Evolutionary conservation across 2,329 filamentous ascomycete genomes (phyloP), one percentile per base, ranked within the genome.

Genomic region (Penicillium sp.): DNA sequence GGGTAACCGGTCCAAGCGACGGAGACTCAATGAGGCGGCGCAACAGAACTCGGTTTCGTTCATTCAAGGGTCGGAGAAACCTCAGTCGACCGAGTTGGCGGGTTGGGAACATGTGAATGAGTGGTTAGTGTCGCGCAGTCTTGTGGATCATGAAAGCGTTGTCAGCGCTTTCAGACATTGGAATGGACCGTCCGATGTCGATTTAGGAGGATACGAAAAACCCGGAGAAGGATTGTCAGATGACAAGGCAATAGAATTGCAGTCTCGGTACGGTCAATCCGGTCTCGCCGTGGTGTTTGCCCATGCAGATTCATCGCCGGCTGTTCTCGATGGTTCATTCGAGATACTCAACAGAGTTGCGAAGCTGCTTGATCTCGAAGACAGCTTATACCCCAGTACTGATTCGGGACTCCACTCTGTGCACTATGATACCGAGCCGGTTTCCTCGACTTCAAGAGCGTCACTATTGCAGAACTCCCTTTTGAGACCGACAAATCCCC

Each of bases 211-310:
- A 5, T 83, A 80, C 57, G 75, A 73, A 39, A 72, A 75, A 27
- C 70, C 70, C 2, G 69, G 72, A 13, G 65, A 67, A 14, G 74
- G 77, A 52, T 57, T 79, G 10, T 67, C 75, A 16, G 73, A 77
- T 9, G 76, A 81, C 5, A 66, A 74, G 16, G 70, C 74, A 50
- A 66, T 68, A n/a, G 71, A 74, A 29, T 78, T 64, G 68, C 79
- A 65, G 55, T 69, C 39, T 27, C 72, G 79, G 45, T 87, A 86
- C 64, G 81, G 79, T 2, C 84, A 87, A 63, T 77, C 82, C 24
- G 83, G 79, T 6, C 76, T 87, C 57, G 82, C 83, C n/a, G 75
- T 80, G 42, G 75, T 86, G 34, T 87, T 87, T 65, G 74, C 81
- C 11, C 77, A 79, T 22, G 67, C 80, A 11, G 74, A 77, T 16